Conservation (phyloP, 345 rosid species). For the Lenwebbia sp. region DNA sequence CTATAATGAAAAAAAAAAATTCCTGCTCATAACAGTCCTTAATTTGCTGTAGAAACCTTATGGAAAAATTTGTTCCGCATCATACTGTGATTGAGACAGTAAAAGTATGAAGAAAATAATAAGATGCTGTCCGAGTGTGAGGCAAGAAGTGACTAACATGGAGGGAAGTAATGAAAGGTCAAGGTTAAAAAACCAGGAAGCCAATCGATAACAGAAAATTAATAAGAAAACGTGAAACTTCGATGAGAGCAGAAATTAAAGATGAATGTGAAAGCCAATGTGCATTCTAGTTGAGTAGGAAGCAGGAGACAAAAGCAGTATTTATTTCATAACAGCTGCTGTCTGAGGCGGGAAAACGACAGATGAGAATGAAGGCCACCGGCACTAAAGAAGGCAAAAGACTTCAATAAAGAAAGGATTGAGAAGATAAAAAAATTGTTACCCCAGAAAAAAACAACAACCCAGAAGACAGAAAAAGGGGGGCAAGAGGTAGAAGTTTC, state of each 20-base stretch:
- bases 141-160: not conserved
- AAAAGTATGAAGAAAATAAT: not conserved
- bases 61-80: not conserved
- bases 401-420: not conserved
- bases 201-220: not conserved
- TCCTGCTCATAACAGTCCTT: not conserved
- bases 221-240: not conserved
- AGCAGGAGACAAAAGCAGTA: not conserved
- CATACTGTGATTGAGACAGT: not conserved
- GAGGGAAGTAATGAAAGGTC: not conserved
- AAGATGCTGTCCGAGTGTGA: not conserved
- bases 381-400: not conserved
- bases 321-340: not conserved
- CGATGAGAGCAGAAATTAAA: not conserved
- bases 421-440: not conserved
- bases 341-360: not conserved
- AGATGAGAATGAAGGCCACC: not conserved
- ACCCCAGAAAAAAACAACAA: not conserved
- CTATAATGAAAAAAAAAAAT: not conserved
- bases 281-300: not conserved
- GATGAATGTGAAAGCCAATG: not conserved
- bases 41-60: not conserved
- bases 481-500: not conserved
- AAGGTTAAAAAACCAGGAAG: not conserved
- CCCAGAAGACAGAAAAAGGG: not conserved